Percentiles rank a stretch among this genome's conserved stretches.
Evolutionary conservation across 1,284 basidiomycete genomes (phyloP).

Genomic region (Leccinum angustisporum): DNA sequence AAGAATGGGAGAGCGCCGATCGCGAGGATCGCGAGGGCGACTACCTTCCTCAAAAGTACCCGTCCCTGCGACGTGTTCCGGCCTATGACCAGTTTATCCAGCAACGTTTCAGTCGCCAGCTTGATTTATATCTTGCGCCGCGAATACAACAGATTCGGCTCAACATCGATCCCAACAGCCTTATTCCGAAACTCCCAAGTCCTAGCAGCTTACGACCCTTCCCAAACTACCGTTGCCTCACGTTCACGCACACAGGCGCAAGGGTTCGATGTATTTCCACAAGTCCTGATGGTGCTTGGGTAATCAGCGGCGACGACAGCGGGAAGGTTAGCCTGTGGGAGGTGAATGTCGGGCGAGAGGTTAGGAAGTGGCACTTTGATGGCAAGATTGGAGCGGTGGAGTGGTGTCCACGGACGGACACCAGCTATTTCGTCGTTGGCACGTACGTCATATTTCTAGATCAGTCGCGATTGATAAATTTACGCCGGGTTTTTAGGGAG

Average conservation of each 20-base stretch:
- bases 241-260: constrained; percentile 68
- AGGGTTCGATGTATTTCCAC: constrained; percentile 78
- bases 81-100: constrained; percentile 92
- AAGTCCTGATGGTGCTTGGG: constrained; percentile 91
- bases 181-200: constrained; percentile 95
- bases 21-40: constrained; percentile 90
- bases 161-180: constrained; percentile 86
- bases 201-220: constrained; percentile 93
- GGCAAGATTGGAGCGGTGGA: constrained; percentile 83
- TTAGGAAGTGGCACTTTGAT: constrained; percentile 85
- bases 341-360: constrained; percentile 86
- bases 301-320: constrained; percentile 88
- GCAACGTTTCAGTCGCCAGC: constrained; percentile 91
- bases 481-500: constrained; percentile 50
- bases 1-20: constrained; percentile 84
- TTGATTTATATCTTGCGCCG: constrained; percentile 97
- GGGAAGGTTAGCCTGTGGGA: constrained; percentile 93
- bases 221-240: constrained; percentile 83
- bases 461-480: constrained; percentile 12
- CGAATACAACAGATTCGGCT: constrained; percentile 86
- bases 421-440: constrained; percentile 79
- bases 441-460: constrained; percentile 54
- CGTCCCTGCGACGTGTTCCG: constrained; percentile 85
- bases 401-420: constrained; percentile 92
- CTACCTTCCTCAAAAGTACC: constrained; percentile 88